Evolutionary conservation across 2,329 filamentous ascomycete species (phyloP), one percentile per base, ranked within the genome.

Genomic region (Verticillium albo-atrum): DNA sequence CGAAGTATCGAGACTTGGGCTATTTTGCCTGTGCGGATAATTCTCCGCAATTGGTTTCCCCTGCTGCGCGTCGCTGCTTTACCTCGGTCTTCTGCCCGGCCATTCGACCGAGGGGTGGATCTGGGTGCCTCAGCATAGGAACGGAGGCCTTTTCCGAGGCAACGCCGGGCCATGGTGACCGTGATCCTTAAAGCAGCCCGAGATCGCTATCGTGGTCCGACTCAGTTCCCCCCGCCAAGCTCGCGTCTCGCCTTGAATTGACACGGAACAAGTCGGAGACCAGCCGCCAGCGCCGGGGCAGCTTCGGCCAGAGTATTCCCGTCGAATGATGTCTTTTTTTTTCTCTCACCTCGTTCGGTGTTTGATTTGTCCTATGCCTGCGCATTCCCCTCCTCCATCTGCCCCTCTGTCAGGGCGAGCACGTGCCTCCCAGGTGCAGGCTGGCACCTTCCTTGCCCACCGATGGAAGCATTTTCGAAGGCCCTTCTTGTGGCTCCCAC

Each of bases 21-120:
- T 34, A 34, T 35, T 37, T 35, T 30, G 58, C 59, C 58, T 54
- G 50, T 47, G 60, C 58, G 58, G 52, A 23, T 50, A 26, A 54
- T 54, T 54, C 52, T 54, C 52, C 52, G 52, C 52, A 54, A 34
- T 54, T 28, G 52, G 27, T 7, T 23, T 50, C 42, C 42, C 42
- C 14, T 6, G 5, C 25, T 12, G 42, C 3, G n/a, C n/a, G 6
- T 50, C 42, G 42, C 42, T 23, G 42, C 42, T 50, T 50, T 50
- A 50, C 20, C 20, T 25, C 42, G 42, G 42, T 7, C 7, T 50
- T 50, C 42, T 50, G 9, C 42, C 42, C 42, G 42, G 42, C 42
- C 42, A 50, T 50, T 50, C 20, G 42, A 50, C 42, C 42, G 42
- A 50, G 42, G 42, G 17, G 20, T 9, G 42, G 12, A 20, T 20